These are phyloP conservation scores for Mucor piriformis DNA, from an alignment of 371 early-diverging fungal genomes.

Conservation along the genomic window DNA sequence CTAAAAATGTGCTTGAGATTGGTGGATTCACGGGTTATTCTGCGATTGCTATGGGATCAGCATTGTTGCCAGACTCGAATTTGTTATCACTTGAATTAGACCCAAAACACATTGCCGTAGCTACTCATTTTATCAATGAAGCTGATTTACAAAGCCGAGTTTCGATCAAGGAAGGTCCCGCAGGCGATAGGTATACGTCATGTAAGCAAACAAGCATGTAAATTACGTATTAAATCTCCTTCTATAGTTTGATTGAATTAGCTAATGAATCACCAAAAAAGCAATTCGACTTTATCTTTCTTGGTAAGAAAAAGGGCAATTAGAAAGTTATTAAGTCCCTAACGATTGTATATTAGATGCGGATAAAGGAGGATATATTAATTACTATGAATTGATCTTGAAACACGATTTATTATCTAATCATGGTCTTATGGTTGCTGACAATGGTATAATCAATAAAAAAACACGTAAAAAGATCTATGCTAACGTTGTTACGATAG, in stretches of 20 bases:
- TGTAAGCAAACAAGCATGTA: neutral
- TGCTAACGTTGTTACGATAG: slow-evolving; percentile 13
- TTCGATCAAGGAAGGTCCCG: slow-evolving; percentile 29
- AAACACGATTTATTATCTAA: slow-evolving; percentile 50
- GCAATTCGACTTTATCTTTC: slow-evolving; percentile 56
- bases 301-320: slow-evolving; percentile 45
- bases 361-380: slow-evolving; percentile 59
- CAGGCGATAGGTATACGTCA: slow-evolving; percentile 36
- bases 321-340: neutral
- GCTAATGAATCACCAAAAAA: neutral
- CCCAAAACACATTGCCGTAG: slow-evolving; percentile 37
- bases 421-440: slow-evolving; percentile 57
- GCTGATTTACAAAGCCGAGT: slow-evolving; percentile 23
- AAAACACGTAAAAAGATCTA: neutral
- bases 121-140: slow-evolving; percentile 37
- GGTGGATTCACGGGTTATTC: slow-evolving; percentile 67
- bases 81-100: slow-evolving; percentile 57
- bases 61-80: slow-evolving; percentile 26
- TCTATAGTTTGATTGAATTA: slow-evolving; percentile 5
- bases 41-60: slow-evolving; percentile 66
- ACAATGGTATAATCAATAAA: slow-evolving; percentile 48
- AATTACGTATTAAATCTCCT: neutral
- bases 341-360: slow-evolving; percentile 50
- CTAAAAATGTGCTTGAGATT: slow-evolving; percentile 53
- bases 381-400: slow-evolving; percentile 56